phyloP scores from a whole-genome alignment of 768 basidiomycete genomes.

The Floccularia luteovirens region DNA sequence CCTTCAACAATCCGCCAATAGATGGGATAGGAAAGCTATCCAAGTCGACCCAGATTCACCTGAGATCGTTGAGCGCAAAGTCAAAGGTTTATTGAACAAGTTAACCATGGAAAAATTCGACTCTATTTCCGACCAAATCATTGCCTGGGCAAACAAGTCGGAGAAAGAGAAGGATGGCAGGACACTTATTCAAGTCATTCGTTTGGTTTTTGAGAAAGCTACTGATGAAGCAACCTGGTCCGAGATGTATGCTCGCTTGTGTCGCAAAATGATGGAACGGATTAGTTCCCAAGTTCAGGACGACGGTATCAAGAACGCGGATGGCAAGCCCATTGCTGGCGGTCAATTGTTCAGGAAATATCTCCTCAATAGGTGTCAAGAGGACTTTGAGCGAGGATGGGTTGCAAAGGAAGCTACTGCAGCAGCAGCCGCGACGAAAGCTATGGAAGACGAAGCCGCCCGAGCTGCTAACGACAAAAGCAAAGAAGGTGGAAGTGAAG shows the following conservation, averaged over 20 bases:
- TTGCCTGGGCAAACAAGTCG: conserved; percentile 91
- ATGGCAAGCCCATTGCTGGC: conserved; percentile 87
- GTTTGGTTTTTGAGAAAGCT: conserved; percentile 94
- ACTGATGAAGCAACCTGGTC: conserved; percentile 95
- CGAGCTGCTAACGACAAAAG: conserved; percentile 59
- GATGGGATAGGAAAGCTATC: conserved; percentile 64
- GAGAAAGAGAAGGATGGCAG: conserved; percentile 89
- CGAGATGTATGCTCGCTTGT: conserved; percentile 95
- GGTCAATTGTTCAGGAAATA: conserved; percentile 96
- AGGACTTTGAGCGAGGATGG: conserved; percentile 98
- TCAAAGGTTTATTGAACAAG: conserved; percentile 89
- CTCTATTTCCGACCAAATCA: conserved; percentile 91
- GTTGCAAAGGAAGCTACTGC: conserved; percentile 81
- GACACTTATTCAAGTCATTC: conserved; percentile 93
- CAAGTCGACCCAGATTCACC: conserved; percentile 58
- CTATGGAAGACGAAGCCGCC: conserved; percentile 75
- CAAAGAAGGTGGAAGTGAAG: conserved; percentile 40
- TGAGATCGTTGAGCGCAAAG: conserved; percentile 88
- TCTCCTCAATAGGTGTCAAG: conserved; percentile 92
- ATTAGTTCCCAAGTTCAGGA: conserved; percentile 86
- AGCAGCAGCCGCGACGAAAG: conserved; percentile 80
- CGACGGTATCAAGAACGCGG: conserved; percentile 71
- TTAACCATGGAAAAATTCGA: conserved; percentile 96
- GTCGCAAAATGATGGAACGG: conserved; percentile 92
- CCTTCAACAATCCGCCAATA: conserved; percentile 70